phyloP scores from a whole-genome alignment of 805 yeast genomes.

The Komagataella pseudopastoris region DNA sequence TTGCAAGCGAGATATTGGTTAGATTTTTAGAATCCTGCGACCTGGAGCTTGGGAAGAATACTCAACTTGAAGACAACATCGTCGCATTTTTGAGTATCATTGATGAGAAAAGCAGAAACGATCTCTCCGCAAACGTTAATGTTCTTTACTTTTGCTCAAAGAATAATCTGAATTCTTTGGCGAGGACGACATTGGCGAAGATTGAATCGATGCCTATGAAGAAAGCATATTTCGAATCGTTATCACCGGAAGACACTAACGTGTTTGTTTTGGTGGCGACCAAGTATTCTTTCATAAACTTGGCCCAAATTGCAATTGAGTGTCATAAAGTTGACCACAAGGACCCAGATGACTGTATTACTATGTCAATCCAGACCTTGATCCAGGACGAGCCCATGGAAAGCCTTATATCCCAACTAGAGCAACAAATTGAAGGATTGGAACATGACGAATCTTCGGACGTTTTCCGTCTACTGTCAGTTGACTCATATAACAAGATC shows the following conservation, averaged over 20 bases:
- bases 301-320: constrained; percentile 4
- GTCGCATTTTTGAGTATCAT: constrained; percentile 8
- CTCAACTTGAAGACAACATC: constrained; percentile 10
- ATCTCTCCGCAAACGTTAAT: constrained; percentile 11
- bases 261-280: constrained; percentile 13
- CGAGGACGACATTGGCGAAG: constrained; percentile 8
- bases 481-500: constrained; percentile 12
- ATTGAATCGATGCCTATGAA: constrained; percentile 2
- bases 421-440: constrained; percentile 6
- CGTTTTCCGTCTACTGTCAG: not conserved
- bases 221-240: not conserved
- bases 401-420: constrained; percentile 15
- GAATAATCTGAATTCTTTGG: constrained; percentile 13
- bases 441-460: constrained; percentile 6
- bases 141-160: constrained; percentile 15
- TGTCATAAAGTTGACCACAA: not conserved
- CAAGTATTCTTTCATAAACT: constrained; percentile 6
- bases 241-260: constrained; percentile 10
- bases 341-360: not conserved
- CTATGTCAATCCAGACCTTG: not conserved
- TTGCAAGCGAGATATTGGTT: not conserved
- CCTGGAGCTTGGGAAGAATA: constrained; percentile 6
- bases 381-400: not conserved
- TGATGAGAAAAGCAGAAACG: constrained; percentile 6
- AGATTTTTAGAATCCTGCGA: constrained; percentile 5